A percentile compares a stretch with the other conserved stretches of the same genome.
Evolutionary conservation across 371 early-diverging fungal genomes (phyloP).

Genomic region (Apophysomyces elegans): DNA sequence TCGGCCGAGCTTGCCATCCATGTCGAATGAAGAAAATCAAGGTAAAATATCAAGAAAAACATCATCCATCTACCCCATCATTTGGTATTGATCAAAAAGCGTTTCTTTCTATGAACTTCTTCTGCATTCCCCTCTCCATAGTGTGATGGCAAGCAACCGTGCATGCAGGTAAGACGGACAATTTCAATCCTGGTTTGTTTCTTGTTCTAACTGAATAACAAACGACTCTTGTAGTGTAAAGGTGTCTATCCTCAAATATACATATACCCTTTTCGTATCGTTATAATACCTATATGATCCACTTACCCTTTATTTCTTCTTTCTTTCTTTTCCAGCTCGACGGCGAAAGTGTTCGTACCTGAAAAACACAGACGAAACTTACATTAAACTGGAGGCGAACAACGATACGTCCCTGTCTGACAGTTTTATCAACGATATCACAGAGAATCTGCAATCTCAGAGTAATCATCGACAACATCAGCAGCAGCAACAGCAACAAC

Average conservation of each 20-base stretch:
- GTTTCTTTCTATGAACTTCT: not conserved
- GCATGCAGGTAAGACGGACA: constrained; percentile 49
- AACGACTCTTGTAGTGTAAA: constrained; percentile 43
- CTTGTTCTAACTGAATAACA: not conserved
- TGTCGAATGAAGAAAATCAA: constrained; percentile 58
- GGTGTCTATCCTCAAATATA: constrained; percentile 23
- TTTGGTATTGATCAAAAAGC: not conserved
- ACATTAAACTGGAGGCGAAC: constrained; percentile 47
- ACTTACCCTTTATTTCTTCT: not conserved
- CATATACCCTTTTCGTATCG: not conserved
- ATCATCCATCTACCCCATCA: not conserved
- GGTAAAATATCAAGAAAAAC: constrained; percentile 21
- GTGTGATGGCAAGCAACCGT: constrained; percentile 59
- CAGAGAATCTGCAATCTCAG: constrained; percentile 27
- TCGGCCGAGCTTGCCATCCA: constrained; percentile 52
- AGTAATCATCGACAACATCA: constrained; percentile 13
- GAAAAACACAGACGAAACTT: constrained; percentile 53
- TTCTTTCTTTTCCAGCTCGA: constrained; percentile 32
- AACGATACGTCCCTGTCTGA: constrained; percentile 25
- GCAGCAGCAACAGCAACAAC: constrained; percentile 15
- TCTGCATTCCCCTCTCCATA: constrained; percentile 11
- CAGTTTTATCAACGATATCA: constrained; percentile 31
- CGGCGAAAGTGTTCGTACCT: constrained; percentile 51
- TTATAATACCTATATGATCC: no score
- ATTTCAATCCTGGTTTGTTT: no score